Conservation (phyloP, 1,284 basidiomycete genomes). For the Mrakiaceae sp. region DNA sequence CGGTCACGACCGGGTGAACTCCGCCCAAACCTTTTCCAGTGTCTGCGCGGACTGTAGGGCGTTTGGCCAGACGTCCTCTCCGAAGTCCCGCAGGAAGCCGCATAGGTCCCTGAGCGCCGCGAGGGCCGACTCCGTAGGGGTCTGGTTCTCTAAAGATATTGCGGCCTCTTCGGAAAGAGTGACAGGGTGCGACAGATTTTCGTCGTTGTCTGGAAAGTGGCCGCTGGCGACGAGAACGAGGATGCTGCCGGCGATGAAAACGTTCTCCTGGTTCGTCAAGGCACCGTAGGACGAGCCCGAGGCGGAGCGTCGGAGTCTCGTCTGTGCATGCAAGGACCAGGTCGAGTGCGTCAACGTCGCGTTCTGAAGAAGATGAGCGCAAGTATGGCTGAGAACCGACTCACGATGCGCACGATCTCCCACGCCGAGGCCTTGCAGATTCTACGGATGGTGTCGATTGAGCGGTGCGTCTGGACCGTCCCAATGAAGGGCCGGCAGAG, state of each 20-base stretch:
- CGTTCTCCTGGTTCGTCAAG: not conserved
- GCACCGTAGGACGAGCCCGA: not conserved
- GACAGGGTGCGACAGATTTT: not conserved
- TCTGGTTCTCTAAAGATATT: no score
- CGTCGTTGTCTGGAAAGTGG: not conserved
- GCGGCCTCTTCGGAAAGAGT: no score
- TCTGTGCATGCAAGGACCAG: no score
- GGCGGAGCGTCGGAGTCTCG: not conserved
- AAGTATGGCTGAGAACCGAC: not conserved
- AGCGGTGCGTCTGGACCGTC: not conserved
- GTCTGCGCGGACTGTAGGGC: not conserved
- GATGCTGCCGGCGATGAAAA: conserved; percentile 1
- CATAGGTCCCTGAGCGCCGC: not conserved
- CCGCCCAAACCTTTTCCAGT: not conserved
- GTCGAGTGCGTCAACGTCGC: no score
- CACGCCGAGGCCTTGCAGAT: not conserved
- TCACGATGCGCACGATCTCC: not conserved
- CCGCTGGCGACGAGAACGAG: not conserved
- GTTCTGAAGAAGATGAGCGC: not conserved
- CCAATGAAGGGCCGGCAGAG: conserved; percentile 1
- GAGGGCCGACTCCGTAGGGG: not conserved
- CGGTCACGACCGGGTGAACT: not conserved
- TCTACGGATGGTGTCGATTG: not conserved
- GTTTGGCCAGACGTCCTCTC: not conserved
- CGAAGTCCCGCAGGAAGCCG: not conserved